A percentile compares a stretch with the other conserved stretches of the same genome.
Evolutionary conservation across 108 stramenopile genomes (phyloP).

Genomic region (Seminavis robusta): DNA sequence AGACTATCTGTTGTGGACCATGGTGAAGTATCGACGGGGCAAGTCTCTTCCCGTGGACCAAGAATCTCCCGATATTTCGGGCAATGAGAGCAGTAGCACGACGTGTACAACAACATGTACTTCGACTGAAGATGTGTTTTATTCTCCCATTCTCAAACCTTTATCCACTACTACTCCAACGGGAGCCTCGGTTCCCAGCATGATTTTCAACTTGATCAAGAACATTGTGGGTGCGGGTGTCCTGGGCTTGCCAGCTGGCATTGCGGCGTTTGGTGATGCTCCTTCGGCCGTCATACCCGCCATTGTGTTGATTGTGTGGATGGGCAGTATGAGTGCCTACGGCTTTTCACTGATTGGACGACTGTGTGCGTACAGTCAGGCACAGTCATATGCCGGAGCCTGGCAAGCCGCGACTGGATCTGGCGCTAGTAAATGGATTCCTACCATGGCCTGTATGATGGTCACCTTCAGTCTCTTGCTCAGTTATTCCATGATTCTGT

Average conservation of each 20-base stretch:
- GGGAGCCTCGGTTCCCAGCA: constrained; percentile 61
- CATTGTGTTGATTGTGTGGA: constrained; percentile 48
- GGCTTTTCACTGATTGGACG: constrained; percentile 83
- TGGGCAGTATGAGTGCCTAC: constrained; percentile 82
- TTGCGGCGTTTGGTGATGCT: constrained; percentile 36
- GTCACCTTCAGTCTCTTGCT: constrained; percentile 75
- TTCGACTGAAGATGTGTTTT: no score
- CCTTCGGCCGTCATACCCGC: constrained; percentile 70
- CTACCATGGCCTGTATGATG: constrained; percentile 72
- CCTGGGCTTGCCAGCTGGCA: constrained; percentile 75
- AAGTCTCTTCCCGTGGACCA: no score
- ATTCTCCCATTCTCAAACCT: no score
- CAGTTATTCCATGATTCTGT: constrained; percentile 90
- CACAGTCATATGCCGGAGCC: constrained; percentile 70
- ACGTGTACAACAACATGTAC: no score
- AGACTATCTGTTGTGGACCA: no score
- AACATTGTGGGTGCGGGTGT: constrained; percentile 83
- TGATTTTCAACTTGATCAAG: constrained; percentile 87
- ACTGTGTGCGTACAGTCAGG: constrained; percentile 62
- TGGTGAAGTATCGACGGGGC: no score
- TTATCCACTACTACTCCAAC: no score
- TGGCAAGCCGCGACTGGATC: constrained; percentile 46
- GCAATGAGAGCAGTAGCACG: no score
- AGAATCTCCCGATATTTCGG: no score
- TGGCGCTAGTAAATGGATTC: constrained; percentile 53